Percentiles rank a stretch among this genome's conserved stretches.
These are phyloP conservation scores for Neurospora sp. DNA, from an alignment of 495 filamentous ascomycete species.

Conservation along the genomic window DNA sequence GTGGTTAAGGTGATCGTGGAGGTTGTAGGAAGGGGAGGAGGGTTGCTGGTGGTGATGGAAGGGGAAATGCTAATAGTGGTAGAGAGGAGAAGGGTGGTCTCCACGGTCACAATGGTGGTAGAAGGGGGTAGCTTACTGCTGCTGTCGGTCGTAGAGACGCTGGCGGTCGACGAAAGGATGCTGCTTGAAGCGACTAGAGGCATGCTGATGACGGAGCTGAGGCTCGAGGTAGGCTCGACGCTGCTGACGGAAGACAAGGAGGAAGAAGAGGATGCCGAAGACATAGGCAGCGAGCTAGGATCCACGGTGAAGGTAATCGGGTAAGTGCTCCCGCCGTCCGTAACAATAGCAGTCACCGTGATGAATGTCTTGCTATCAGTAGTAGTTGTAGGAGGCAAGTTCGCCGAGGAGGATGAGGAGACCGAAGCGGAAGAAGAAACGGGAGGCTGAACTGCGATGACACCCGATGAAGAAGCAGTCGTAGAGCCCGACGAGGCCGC, in stretches of 20 bases:
- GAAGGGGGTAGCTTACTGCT: not conserved
- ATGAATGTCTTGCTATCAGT: not conserved
- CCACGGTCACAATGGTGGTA: not conserved
- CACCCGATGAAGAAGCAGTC: not conserved
- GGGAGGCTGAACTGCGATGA: not conserved
- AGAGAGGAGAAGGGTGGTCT: too few species aligned
- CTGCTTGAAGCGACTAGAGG: not conserved
- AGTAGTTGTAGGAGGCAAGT: not conserved
- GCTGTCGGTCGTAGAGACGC: not conserved
- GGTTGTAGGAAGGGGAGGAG: too few species aligned
- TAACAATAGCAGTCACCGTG: conserved; percentile 2
- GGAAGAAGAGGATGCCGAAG: not conserved
- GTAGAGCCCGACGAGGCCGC: not conserved
- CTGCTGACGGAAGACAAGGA: not conserved
- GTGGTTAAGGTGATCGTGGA: not conserved
- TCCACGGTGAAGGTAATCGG: conserved; percentile 7
- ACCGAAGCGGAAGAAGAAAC: not conserved
- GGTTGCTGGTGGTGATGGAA: not conserved
- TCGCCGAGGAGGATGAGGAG: not conserved
- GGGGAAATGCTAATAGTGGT: not conserved
- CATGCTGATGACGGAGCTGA: not conserved
- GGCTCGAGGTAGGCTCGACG: not conserved
- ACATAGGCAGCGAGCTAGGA: not conserved
- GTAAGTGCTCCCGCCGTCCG: not conserved
- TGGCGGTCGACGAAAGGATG: not conserved